phyloP scores from a whole-genome alignment of 1,284 basidiomycete genomes.

The Pterulicium gracile region DNA sequence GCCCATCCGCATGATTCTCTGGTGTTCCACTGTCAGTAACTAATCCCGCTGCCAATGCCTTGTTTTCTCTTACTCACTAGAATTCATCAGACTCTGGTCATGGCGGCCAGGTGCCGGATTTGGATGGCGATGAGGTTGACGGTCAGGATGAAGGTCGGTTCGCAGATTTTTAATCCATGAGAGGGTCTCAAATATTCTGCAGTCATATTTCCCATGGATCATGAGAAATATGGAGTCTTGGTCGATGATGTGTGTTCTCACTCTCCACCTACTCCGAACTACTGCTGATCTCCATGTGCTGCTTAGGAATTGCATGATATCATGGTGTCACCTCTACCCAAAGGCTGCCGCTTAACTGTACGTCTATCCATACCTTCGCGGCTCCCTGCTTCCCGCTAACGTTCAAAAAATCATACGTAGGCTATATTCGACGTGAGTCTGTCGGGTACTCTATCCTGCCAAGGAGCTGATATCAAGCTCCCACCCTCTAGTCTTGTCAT shows the following conservation, averaged over 20 bases:
- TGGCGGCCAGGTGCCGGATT: slow-evolving; percentile 69
- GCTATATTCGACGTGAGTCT: slow-evolving; percentile 56
- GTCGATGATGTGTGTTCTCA: slow-evolving; percentile 58
- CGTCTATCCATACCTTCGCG: slow-evolving; percentile 15
- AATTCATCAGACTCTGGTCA: slow-evolving; percentile 33
- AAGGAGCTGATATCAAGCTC: slow-evolving; percentile 8
- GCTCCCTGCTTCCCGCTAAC: neutral
- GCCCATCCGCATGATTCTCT: slow-evolving; percentile 73
- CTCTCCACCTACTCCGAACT: neutral
- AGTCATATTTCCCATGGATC: slow-evolving; percentile 72
- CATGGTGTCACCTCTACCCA: slow-evolving; percentile 50
- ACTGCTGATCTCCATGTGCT: slow-evolving; percentile 6
- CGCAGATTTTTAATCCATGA: neutral
- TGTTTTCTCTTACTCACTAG: neutral
- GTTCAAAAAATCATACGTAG: slow-evolving; percentile 28
- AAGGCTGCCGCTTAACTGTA: slow-evolving; percentile 62
- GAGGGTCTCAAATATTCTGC: neutral
- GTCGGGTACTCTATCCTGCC: slow-evolving; percentile 13
- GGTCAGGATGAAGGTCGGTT: slow-evolving; percentile 59
- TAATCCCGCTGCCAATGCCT: slow-evolving; percentile 1
- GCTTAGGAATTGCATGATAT: slow-evolving; percentile 46
- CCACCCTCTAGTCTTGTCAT: slow-evolving; percentile 39
- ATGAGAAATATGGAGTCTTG: slow-evolving; percentile 56
- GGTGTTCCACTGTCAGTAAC: slow-evolving; percentile 74
- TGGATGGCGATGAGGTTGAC: slow-evolving; percentile 55